Evolutionary conservation across 73 alveolate genomes (phyloP).

Genomic region (Diophrys appendiculata): DNA sequence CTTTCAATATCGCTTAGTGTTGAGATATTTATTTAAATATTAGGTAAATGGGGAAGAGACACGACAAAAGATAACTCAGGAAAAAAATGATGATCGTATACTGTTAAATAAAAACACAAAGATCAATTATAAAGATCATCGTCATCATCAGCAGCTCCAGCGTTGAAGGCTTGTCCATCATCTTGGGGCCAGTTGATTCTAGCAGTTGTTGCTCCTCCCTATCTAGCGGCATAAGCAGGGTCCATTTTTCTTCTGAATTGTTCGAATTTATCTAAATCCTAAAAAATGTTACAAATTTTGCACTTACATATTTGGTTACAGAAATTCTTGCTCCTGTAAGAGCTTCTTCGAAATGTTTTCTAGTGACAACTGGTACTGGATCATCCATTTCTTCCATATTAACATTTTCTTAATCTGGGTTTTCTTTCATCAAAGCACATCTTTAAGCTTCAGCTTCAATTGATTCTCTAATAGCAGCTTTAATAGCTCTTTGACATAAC

Average conservation of each 20-base stretch:
- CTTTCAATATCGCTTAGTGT: too few species aligned
- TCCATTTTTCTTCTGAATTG: conserved; percentile 81
- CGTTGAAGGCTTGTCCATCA: conserved; percentile 17
- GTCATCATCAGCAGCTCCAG: conserved; percentile 26
- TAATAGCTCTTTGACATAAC: conserved; percentile 95
- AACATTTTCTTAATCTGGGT: conserved; percentile 68
- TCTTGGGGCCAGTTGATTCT: conserved; percentile 72
- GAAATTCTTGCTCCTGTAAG: conserved; percentile 77
- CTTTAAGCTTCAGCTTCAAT: conserved; percentile 92
- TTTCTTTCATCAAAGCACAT: conserved; percentile 79
- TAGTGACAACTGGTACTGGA: conserved; percentile 82
- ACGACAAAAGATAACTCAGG: too few species aligned
- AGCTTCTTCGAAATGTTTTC: conserved; percentile 89
- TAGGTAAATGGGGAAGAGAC: too few species aligned
- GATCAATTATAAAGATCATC: conserved; percentile 49
- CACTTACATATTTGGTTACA: conserved; percentile 79
- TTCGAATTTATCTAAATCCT: conserved; percentile 80
- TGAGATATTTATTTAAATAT: too few species aligned
- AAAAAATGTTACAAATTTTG: too few species aligned
- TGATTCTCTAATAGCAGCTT: conserved; percentile 96
- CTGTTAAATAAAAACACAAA: too few species aligned
- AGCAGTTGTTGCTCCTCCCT: conserved; percentile 45
- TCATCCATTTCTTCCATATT: conserved; percentile 68
- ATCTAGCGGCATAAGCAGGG: conserved; percentile 72
- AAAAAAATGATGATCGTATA: too few species aligned